A percentile compares a stretch with the other conserved stretches of the same genome.
These are phyloP conservation scores for Leptosphaerulina australis DNA, from an alignment of 2,329 filamentous ascomycete genomes.

Conservation along the genomic window DNA sequence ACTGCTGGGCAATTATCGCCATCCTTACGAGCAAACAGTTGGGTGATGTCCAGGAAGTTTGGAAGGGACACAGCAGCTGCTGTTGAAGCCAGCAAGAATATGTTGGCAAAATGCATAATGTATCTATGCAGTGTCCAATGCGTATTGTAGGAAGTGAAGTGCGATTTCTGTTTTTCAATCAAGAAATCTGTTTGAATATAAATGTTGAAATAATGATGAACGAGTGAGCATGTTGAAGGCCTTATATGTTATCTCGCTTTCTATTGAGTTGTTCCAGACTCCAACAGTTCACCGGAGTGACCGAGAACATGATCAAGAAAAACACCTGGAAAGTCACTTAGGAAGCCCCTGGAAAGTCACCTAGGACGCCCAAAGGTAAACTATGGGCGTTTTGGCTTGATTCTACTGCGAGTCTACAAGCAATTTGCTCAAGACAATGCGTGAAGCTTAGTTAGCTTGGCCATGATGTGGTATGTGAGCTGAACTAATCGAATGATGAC, in stretches of 20 bases:
- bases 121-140: background rate
- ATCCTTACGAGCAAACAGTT: slow-evolving; percentile 23
- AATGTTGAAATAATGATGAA: background rate
- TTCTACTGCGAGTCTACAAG: slow-evolving; percentile 1
- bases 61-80: slow-evolving; percentile 26
- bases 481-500: background rate
- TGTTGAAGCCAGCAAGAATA: slow-evolving; percentile 24
- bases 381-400: background rate
- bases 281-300: background rate
- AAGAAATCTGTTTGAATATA: background rate
- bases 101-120: slow-evolving; percentile 25
- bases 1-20: slow-evolving; percentile 16
- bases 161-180: background rate
- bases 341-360: no score
- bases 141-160: no score
- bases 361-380: background rate
- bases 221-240: background rate
- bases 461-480: background rate
- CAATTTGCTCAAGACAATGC: background rate
- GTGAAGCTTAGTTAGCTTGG: slow-evolving; percentile 6
- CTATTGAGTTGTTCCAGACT: background rate
- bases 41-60: slow-evolving; percentile 13
- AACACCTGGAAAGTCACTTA: background rate
- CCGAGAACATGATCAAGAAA: background rate
- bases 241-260: background rate